These are phyloP conservation scores for Rhizophora apiculata DNA, from an alignment of 345 rosid species.

Conservation along the genomic window DNA sequence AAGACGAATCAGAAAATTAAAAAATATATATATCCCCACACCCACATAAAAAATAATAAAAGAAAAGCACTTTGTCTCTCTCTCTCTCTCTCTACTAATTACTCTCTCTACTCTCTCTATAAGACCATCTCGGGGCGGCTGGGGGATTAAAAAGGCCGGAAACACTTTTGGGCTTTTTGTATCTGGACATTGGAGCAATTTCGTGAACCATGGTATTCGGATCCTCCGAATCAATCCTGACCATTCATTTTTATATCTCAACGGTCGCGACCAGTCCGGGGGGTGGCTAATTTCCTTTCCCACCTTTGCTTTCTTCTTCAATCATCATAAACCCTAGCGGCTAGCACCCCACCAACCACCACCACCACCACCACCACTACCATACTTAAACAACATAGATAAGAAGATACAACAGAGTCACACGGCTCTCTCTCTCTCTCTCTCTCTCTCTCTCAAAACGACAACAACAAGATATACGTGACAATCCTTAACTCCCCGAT, in stretches of 20 bases:
- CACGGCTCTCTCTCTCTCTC: neutral
- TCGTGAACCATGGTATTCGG: neutral
- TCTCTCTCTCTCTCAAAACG: neutral
- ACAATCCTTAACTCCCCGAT: neutral
- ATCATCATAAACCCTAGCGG: slow-evolving; percentile 8
- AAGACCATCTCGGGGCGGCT: no score
- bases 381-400: no score
- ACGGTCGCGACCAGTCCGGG: neutral
- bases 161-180: neutral
- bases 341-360: slow-evolving; percentile 1
- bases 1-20: no score
- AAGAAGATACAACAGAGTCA: neutral
- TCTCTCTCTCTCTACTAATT: no score
- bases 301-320: neutral
- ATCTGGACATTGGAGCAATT: neutral
- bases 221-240: neutral
- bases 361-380: slow-evolving; percentile 16
- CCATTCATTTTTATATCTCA: neutral
- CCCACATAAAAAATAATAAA: no score
- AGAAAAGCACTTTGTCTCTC: no score
- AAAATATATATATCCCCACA: no score
- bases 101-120: no score
- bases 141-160: neutral
- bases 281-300: neutral
- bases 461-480: slow-evolving; percentile 6